A percentile compares a stretch with the other conserved stretches of the same genome.
These are phyloP conservation scores for Pseudoperonospora humuli DNA, from an alignment of 352 stramenopile species.

Conservation along the genomic window DNA sequence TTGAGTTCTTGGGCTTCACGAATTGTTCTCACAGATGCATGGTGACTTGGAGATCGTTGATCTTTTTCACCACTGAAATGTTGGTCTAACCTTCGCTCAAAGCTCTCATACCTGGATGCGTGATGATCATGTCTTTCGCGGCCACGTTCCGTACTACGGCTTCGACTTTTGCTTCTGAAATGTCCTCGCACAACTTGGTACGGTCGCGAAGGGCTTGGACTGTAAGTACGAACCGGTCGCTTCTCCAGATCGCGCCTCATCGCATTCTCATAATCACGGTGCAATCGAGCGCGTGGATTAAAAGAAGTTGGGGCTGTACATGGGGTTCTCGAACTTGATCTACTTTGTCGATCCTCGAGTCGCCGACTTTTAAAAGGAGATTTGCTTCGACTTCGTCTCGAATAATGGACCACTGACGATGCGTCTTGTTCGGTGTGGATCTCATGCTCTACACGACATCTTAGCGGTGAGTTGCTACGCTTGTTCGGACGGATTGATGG, in stretches of 20 bases:
- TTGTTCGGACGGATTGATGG: not conserved
- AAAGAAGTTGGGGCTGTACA: not conserved
- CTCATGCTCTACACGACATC: not conserved
- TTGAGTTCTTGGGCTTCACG: not conserved
- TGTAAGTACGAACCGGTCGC: not conserved
- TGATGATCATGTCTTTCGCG: not conserved
- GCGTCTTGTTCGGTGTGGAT: not conserved
- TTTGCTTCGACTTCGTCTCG: constrained; percentile 14
- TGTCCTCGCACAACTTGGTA: not conserved
- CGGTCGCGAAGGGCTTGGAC: constrained; percentile 1
- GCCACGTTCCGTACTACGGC: not conserved
- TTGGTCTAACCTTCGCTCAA: not conserved
- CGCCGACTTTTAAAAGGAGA: constrained; percentile 5
- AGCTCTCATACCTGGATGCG: not conserved
- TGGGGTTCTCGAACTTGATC: constrained; percentile 9
- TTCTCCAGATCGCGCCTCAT: not conserved
- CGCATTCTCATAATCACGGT: not conserved
- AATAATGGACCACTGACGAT: not conserved
- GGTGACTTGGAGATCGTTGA: not conserved
- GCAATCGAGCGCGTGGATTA: not conserved
- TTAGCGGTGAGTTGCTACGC: constrained; percentile 1
- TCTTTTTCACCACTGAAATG: not conserved
- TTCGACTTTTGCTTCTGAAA: constrained; percentile 1
- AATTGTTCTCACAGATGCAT: not conserved
- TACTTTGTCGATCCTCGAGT: not conserved